Percentiles rank a stretch among this genome's conserved stretches.
Conservation (phyloP, 495 filamentous ascomycete species). For the Pseudomonodictys pantanalensis region DNA sequence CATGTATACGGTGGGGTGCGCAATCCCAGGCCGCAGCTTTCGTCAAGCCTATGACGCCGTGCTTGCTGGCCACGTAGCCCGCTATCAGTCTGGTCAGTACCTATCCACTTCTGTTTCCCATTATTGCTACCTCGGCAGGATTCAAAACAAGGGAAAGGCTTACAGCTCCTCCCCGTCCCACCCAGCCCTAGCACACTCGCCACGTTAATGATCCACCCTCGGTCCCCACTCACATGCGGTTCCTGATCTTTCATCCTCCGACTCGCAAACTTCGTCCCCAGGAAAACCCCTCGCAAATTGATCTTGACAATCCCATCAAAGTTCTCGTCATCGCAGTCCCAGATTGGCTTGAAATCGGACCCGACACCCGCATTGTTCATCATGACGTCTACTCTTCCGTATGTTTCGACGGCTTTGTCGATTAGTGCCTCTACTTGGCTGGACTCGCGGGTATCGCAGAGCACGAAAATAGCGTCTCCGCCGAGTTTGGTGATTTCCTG, state of each 20-base stretch:
- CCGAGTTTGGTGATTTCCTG: conserved; percentile 31
- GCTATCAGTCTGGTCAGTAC: conserved; percentile 28
- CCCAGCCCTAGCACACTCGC: conserved; percentile 50
- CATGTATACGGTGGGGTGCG: conserved; percentile 51
- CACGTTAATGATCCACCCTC: conserved; percentile 59
- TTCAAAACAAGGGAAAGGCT: conserved; percentile 12
- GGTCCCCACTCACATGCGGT: conserved; percentile 43
- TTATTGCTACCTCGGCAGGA: neutral
- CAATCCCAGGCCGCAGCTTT: conserved; percentile 53
- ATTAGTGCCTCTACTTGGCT: conserved; percentile 45
- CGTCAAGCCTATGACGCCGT: conserved; percentile 51
- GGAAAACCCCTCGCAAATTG: conserved; percentile 50
- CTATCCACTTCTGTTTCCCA: neutral
- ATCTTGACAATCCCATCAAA: conserved; percentile 50
- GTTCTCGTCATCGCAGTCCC: conserved; percentile 43
- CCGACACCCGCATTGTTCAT: conserved; percentile 56
- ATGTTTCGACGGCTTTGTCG: conserved; percentile 39
- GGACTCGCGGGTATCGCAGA: conserved; percentile 39
- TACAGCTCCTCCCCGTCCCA: conserved; percentile 20
- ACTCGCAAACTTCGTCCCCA: conserved; percentile 52
- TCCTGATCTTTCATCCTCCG: conserved; percentile 54
- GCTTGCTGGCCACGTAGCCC: conserved; percentile 53
- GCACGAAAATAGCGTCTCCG: conserved; percentile 40
- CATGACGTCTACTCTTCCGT: conserved; percentile 53
- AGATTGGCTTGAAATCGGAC: conserved; percentile 35